Base-by-base conservation (phyloP, 805 yeast genomes). In the Candida lessepsii region DNA sequence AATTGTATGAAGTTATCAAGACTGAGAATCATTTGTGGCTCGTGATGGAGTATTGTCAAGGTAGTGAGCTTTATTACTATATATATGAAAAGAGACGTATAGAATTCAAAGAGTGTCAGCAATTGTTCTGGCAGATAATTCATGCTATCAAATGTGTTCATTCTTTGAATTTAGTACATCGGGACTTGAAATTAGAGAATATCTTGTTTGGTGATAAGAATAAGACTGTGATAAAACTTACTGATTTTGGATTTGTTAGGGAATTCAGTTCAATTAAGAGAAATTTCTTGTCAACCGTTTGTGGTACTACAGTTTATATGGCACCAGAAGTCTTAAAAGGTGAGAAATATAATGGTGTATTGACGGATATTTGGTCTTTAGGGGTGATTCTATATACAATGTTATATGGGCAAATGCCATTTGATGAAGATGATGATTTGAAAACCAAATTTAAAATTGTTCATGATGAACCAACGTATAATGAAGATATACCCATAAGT, bases 301-400 rank as follows among this genome's bases (percentile, higher is more conserved):
- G 99, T 62, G 99, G 99, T 2, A 91, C 98, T 0, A 80, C 89
- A 1, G 95, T 88, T 3, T 91, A 91, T 58, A 90, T 91, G 96
- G 96, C 99, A 0, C 99, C 99, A 0, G 99, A 91, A 57, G 68
- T 93, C 46, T 67, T 90, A 13, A 67, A 70, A 40, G 73, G 80
- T 45, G 74, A 77, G 45, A 80, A 81, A 33, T 89, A 89, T 58
- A 80, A 80, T 29, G 98, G 97, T 0, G 74, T 78, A 48, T 81
- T 83, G 50, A 80, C 81, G 2, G 99, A 91, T 57, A 80, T 86
- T 5, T 91, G 99, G 99, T 79, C 96, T 0, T 62, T 91, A 46
- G 99, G 99, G 1, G 78, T 93, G 9, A 88, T 93, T 11, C 63
- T 91, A 7, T 93, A 83, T 57, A 89, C 97, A 0, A 71, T 91